These are phyloP conservation scores for Leccinum ochraceum DNA, from an alignment of 768 basidiomycete genomes.

Conservation along the genomic window DNA sequence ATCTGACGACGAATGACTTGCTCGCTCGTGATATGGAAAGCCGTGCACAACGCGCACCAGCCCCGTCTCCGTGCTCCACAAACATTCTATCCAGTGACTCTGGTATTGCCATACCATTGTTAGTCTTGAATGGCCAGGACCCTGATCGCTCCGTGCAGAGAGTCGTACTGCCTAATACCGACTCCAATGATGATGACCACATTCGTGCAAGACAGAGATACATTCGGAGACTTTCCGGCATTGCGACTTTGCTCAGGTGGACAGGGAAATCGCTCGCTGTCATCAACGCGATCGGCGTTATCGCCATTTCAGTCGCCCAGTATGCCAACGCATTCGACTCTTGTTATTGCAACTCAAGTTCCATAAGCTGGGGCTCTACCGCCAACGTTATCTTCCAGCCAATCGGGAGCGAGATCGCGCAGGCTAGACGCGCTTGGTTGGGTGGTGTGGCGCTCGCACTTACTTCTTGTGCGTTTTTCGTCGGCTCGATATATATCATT, in stretches of 20 bases:
- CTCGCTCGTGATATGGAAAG: neutral
- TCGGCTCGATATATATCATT: constrained; percentile 31
- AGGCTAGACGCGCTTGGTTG: constrained; percentile 37
- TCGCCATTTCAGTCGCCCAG: constrained; percentile 32
- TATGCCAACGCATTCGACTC: constrained; percentile 26
- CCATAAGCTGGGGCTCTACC: constrained; percentile 13
- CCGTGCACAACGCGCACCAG: neutral
- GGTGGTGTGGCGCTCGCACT: constrained; percentile 36
- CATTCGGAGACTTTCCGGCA: neutral
- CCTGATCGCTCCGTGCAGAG: neutral
- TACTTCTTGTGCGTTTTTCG: constrained; percentile 24
- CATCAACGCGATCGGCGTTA: constrained; percentile 26
- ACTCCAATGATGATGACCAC: neutral
- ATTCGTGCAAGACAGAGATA: neutral
- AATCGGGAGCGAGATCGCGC: constrained; percentile 19
- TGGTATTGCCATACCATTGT: neutral
- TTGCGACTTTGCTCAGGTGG: constrained; percentile 27
- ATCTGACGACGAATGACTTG: neutral
- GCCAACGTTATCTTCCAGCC: constrained; percentile 35
- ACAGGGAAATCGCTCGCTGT: constrained; percentile 30
- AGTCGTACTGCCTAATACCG: neutral
- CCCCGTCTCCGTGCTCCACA: neutral
- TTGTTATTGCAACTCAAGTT: constrained; percentile 34
- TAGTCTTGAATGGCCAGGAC: neutral
- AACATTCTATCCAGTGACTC: too few species aligned